Conservation (phyloP, 1,284 basidiomycete species). For the Trichosporon asahii region DNA sequence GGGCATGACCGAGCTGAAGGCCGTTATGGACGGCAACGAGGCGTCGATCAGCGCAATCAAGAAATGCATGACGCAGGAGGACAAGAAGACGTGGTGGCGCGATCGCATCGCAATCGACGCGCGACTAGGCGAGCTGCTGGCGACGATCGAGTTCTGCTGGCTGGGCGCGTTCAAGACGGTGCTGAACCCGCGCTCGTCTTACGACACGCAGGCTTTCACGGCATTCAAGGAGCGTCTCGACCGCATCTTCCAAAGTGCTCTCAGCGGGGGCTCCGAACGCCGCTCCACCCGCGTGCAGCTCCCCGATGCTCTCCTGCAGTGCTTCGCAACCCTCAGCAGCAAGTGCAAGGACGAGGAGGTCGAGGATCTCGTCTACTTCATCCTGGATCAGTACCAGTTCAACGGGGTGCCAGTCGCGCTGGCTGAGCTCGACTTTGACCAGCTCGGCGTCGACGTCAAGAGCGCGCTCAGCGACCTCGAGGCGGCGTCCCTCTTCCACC, state of each 20-base stretch:
- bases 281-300: constrained; percentile 55
- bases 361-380: constrained; percentile 90
- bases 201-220: constrained; percentile 56
- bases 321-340: constrained; percentile 76
- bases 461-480: constrained; percentile 67
- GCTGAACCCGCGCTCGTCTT: constrained; percentile 59
- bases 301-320: constrained; percentile 72
- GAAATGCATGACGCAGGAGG: constrained; percentile 18
- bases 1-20: constrained; percentile 68
- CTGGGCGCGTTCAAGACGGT: constrained; percentile 95
- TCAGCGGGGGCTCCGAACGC: constrained; percentile 57
- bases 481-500: constrained; percentile 34
- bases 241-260: constrained; percentile 66
- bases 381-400: constrained; percentile 90
- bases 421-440: constrained; percentile 88
- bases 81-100: constrained; percentile 69
- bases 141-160: constrained; percentile 92
- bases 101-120: constrained; percentile 70
- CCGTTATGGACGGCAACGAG: constrained; percentile 72
- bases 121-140: constrained; percentile 69
- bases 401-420: constrained; percentile 83
- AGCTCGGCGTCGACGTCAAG: constrained; percentile 53
- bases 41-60: constrained; percentile 51
- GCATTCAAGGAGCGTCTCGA: constrained; percentile 67
- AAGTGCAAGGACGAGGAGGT: constrained; percentile 87